Evolutionary conservation across 177 flowering plant genomes (phyloP).

Genomic region (Tripterygium wilfordii): DNA sequence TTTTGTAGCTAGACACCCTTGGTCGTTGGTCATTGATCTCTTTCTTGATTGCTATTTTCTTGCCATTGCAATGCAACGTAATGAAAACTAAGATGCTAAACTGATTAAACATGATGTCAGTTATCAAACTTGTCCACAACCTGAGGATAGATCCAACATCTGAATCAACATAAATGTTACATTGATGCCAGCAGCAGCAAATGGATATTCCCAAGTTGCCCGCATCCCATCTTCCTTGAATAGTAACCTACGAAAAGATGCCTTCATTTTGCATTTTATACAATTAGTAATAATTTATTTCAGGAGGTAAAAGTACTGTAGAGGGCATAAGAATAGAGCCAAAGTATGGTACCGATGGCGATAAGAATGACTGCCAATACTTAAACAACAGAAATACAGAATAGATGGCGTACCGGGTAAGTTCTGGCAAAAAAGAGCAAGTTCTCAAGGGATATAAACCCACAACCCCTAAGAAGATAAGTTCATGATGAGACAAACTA

Average conservation of each 20-base stretch:
- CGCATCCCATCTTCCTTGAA: conserved; percentile 72
- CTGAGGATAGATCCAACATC: conserved; percentile 76
- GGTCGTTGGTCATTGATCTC: too few relatives aligned
- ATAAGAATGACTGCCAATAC: too few relatives aligned
- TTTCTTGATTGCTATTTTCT: too few relatives aligned
- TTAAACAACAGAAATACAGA: too few relatives aligned
- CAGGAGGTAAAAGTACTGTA: too few relatives aligned
- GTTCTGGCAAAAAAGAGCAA: conserved; percentile 76
- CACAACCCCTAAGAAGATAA: conserved; percentile 73
- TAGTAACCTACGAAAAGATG: conserved; percentile 79
- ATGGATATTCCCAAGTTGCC: conserved; percentile 96
- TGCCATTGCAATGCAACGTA: too few relatives aligned
- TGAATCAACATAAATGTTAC: conserved; percentile 87
- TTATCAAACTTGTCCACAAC: too few relatives aligned
- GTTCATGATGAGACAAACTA: conserved; percentile 1
- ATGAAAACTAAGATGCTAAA: too few relatives aligned
- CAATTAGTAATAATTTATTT: conserved; percentile 45
- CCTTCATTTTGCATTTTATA: conserved; percentile 63
- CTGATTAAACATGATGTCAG: too few relatives aligned
- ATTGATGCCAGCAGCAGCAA: conserved; percentile 98
- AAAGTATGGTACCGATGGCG: too few relatives aligned
- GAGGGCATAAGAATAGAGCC: too few relatives aligned
- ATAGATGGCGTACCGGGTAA: conserved; percentile 66
- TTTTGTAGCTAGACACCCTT: too few relatives aligned
- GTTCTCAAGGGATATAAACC: conserved; percentile 92